Base-by-base conservation (phyloP, 2,329 filamentous ascomycete genomes). In the Colletotrichum shisoi region DNA sequence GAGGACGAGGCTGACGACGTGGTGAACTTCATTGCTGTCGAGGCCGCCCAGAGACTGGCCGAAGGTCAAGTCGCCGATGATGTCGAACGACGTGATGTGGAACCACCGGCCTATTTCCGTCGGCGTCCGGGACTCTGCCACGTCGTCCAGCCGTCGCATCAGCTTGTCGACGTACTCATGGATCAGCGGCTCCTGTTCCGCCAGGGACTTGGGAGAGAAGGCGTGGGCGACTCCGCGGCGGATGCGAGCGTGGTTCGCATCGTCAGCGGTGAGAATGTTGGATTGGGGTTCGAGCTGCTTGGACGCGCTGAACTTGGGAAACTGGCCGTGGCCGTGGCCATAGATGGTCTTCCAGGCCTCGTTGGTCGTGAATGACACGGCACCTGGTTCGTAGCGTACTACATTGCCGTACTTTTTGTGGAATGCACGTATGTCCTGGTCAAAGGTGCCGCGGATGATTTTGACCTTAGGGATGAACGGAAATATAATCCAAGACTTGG, bases 381-480 rank as follows among this genome's bases (percentile, higher is more conserved):
- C 80, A 60, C 81, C 75, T 1, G 83, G 81, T 3, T 76, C 76
- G 44, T 82, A 72, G 13, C 83, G 79, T 9, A 84, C 80, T 1
- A 83, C 76, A 2, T 76, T 74, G 12, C 82, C 82, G 66, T 81
- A 81, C 40, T 73, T 69, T 5, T 74, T 68, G 70, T 81, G 79
- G 21, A 81, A 71, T 3, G 67, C 66, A 19, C 71, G 71, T 42
- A 76, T 60, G 58, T 74, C 52, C 19, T 63, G 60, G 34, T 57
- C 60, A 12, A 63, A 42, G 5, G 52, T 57, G 13, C 60, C 60
- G 31, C 21, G 45, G 4, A 63, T 7, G 3, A 42, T 34, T 34
- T 63, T 63, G 4, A 51, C 21, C 4, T 49, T 57, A 7, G 60
- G 44, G 12, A 42, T 63, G 8, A 51, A 17, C 12, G 60, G 51